These are phyloP conservation scores for Paralagenidium karlingii DNA, from an alignment of 352 stramenopile species.

Conservation along the genomic window DNA sequence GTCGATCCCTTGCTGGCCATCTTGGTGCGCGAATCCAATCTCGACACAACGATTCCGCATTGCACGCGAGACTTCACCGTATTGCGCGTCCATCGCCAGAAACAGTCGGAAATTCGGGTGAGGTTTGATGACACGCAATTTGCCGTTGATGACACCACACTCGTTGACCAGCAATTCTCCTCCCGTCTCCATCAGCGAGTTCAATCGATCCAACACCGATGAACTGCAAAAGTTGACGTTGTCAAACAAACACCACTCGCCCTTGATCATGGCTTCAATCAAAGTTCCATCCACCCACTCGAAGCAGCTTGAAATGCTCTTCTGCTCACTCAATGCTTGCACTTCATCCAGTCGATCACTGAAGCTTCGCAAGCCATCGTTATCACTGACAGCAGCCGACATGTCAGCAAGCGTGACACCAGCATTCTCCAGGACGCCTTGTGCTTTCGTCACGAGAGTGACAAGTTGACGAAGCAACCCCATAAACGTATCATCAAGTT, in stretches of 20 bases:
- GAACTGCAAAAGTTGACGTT: slow-evolving; percentile 99
- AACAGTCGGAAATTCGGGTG: slow-evolving; percentile 99
- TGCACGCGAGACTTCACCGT: slow-evolving; percentile 95
- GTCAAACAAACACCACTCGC: slow-evolving; percentile 98
- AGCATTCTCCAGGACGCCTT: too few relatives aligned
- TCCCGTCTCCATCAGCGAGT: slow-evolving; percentile 97
- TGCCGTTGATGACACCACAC: slow-evolving; percentile 88
- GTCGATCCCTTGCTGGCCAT: slow-evolving; percentile 36
- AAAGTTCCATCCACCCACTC: slow-evolving; percentile 98
- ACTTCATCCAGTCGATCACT: slow-evolving; percentile 4
- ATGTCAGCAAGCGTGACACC: too few relatives aligned
- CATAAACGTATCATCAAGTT: slow-evolving; percentile 26
- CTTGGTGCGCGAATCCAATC: slow-evolving; percentile 61
- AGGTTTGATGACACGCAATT: slow-evolving; percentile 89
- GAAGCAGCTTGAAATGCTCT: slow-evolving; percentile 82
- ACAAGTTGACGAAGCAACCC: not conserved
- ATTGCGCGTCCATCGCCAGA: slow-evolving; percentile 95
- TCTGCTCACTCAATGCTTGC: slow-evolving; percentile 43
- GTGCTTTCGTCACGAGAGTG: not conserved
- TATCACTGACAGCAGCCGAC: not conserved
- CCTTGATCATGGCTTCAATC: slow-evolving; percentile 94
- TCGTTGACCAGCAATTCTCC: slow-evolving; percentile 98
- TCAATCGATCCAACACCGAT: slow-evolving; percentile 98
- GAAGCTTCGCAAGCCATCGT: not conserved
- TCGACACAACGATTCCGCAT: slow-evolving; percentile 99